These are phyloP conservation scores for Coemansia asiatica DNA, from an alignment of 192 early-diverging fungal genomes.

Conservation along the genomic window DNA sequence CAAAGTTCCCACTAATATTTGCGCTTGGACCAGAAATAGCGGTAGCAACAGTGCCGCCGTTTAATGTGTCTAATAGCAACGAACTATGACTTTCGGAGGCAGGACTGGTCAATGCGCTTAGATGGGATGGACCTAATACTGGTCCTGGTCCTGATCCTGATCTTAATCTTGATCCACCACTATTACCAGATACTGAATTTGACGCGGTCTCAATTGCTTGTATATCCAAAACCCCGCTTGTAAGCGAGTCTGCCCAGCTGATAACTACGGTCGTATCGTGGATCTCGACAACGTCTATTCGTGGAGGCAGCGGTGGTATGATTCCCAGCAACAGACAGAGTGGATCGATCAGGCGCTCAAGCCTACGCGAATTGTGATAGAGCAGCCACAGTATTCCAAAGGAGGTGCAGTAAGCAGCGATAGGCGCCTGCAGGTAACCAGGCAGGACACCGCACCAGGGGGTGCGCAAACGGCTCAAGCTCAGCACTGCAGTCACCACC, in stretches of 20 bases:
- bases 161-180: not conserved
- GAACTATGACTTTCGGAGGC: not conserved
- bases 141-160: too few species aligned
- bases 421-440: slow-evolving; percentile 42
- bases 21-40: not conserved
- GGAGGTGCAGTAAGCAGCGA: slow-evolving; percentile 51
- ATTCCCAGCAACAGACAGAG: slow-evolving; percentile 37
- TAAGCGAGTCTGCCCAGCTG: slow-evolving; percentile 12
- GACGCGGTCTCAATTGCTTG: not conserved
- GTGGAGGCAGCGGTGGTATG: slow-evolving; percentile 37
- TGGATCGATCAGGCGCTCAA: slow-evolving; percentile 45
- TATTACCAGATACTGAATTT: not conserved
- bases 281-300: slow-evolving; percentile 35
- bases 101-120: not conserved
- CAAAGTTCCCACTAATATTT: not conserved
- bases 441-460: slow-evolving; percentile 51
- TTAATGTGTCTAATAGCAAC: not conserved
- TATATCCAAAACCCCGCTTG: not conserved
- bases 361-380: slow-evolving; percentile 40
- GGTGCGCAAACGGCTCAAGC: slow-evolving; percentile 29
- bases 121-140: not conserved
- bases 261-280: slow-evolving; percentile 25
- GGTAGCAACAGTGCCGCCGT: not conserved
- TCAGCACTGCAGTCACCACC: slow-evolving; percentile 42
- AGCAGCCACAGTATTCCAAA: slow-evolving; percentile 48